Conservation (phyloP, 208 protist species). For the Acanthamoeba divionensis region DNA sequence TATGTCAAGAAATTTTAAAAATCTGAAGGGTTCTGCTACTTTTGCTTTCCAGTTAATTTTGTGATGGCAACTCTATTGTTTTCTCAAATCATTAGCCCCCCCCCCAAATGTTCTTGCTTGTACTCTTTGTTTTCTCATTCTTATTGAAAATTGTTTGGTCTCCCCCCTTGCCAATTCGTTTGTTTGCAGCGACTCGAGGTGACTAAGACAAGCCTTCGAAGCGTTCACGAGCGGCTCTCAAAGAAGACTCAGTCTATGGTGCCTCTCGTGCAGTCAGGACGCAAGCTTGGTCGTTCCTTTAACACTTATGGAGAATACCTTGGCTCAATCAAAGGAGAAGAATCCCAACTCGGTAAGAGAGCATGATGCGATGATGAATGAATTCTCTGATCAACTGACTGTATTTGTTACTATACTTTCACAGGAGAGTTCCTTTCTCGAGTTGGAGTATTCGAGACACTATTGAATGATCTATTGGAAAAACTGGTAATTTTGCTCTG, state of each 20-base stretch:
- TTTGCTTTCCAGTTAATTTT: too few species aligned
- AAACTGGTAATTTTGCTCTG: too few species aligned
- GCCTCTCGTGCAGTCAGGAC: background rate
- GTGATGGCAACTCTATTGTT: too few species aligned
- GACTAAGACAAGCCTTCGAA: background rate
- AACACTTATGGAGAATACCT: background rate
- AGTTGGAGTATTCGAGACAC: background rate
- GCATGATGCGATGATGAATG: too few species aligned
- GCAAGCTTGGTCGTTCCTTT: background rate
- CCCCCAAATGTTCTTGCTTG: too few species aligned
- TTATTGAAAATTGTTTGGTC: background rate
- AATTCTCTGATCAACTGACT: too few species aligned
- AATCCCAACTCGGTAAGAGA: background rate
- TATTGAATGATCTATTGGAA: slow-evolving; percentile 6
- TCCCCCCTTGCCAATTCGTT: background rate
- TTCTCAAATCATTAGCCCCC: too few species aligned
- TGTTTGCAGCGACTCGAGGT: background rate
- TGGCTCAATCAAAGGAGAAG: background rate
- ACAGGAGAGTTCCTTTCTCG: background rate
- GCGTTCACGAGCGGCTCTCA: background rate
- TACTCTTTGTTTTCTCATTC: too few species aligned
- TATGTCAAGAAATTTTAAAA: too few species aligned
- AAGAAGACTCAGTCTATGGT: background rate
- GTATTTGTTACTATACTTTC: too few species aligned
- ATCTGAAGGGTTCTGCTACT: too few species aligned